Evolutionary conservation across 2,329 filamentous ascomycete species (phyloP).

Genomic region (Epichloe coenophiala): DNA sequence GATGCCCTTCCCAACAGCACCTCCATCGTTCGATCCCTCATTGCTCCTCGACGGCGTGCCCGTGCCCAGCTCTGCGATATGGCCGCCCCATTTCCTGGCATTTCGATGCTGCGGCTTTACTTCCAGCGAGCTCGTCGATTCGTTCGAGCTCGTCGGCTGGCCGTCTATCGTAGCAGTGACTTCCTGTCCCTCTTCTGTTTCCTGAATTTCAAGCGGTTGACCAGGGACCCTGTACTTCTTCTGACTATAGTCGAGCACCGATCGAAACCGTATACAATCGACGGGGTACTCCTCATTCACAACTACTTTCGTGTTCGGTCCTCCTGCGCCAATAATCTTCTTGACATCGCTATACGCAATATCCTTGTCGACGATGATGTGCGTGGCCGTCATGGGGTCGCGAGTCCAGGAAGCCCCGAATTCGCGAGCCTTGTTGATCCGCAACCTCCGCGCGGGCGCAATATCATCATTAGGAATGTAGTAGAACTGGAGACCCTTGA

Average conservation of each 20-base stretch:
- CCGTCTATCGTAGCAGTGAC: too few species aligned
- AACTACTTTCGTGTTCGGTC: slow-evolving; percentile 26
- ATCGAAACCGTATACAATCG: slow-evolving; percentile 49
- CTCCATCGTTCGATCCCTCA: slow-evolving; percentile 17
- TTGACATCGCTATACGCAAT: slow-evolving; percentile 52
- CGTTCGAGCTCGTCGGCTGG: slow-evolving; percentile 6
- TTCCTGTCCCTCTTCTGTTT: not conserved
- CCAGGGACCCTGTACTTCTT: slow-evolving; percentile 46
- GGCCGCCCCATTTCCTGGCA: slow-evolving; percentile 22
- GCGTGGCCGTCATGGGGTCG: slow-evolving; percentile 49
- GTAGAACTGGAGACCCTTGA: slow-evolving; percentile 50
- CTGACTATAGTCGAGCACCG: slow-evolving; percentile 44
- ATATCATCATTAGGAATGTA: slow-evolving; percentile 76
- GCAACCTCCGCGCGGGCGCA: slow-evolving; percentile 48
- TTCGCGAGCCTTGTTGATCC: slow-evolving; percentile 62
- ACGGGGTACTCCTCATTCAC: slow-evolving; percentile 57
- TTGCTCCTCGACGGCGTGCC: slow-evolving; percentile 22
- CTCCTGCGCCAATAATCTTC: slow-evolving; percentile 21
- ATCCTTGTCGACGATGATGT: slow-evolving; percentile 64
- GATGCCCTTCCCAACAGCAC: slow-evolving; percentile 5
- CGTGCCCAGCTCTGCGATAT: slow-evolving; percentile 24
- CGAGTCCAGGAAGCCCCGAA: slow-evolving; percentile 62
- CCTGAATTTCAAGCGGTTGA: slow-evolving; percentile 16
- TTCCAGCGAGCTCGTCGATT: slow-evolving; percentile 26
- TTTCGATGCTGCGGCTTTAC: slow-evolving; percentile 32